Base-by-base conservation (phyloP, 164 flowering plant genomes). In the Chloranthus sessilifolius region DNA sequence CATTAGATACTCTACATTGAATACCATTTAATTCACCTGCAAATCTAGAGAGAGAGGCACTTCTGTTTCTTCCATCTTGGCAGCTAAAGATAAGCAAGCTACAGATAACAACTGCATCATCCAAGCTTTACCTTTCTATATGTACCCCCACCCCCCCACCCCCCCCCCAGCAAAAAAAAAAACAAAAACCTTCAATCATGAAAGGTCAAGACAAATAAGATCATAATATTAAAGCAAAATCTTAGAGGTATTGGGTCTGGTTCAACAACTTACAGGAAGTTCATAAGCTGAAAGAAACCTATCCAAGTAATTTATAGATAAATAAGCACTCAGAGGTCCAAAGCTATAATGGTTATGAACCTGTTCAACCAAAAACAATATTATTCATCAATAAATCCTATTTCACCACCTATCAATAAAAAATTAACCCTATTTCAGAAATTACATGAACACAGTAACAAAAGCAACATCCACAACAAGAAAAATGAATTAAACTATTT, bases 11-110 rank as follows among this genome's bases (percentile, higher is more conserved):
- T 20, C 34, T 29, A 33, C 56, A 61, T 57, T 63, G 20, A 39
- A 52, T 23, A 44, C 27, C 25, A 55, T 33, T 22, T 30, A 46
- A 52, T 58, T 44, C 50, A 87, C 96, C 92, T 87, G 96, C 46
- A 87, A 71, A 76, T 87, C 90, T 39, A 82, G 66, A 55, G 62
- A 52, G 1, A 74, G 51, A 24, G 96, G 96, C 8, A 80, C 85
- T 22, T 82, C 77, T 40, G 78, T 77, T 60, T 84, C 96, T 50
- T 87, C 96, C 81, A 84, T 71, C 74, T 87, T 87, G 57, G 92
- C 92, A 23, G 92, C 89, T 53, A 87, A 69, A 28, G 96, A 87
- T 61, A 87, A 60, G 66, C 96, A 87, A 3, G 90, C 72, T 43
- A 87, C 85, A 54, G 82, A 81, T 60, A 84, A 55, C 55, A 87